A percentile compares a stretch with the other conserved stretches of the same genome.
phyloP scores from a whole-genome alignment of 208 protist genomes.

The Leishmania major region DNA sequence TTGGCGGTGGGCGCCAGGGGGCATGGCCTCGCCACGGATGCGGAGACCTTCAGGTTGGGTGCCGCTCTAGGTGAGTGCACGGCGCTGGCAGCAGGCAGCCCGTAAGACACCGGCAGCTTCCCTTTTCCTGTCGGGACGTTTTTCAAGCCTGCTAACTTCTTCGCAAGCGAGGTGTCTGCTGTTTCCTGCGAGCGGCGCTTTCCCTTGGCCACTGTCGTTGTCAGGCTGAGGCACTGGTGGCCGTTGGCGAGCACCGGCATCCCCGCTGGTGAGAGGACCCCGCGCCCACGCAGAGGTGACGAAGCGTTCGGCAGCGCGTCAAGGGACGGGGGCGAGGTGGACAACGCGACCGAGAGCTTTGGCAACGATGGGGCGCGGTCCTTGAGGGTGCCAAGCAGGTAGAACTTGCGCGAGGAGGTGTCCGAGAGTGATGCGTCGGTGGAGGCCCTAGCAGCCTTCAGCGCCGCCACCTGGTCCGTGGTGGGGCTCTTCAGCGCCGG shows the following conservation, averaged over 20 bases:
- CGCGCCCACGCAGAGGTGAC: background rate
- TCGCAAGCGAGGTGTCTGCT: conserved; percentile 13
- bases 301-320: conserved; percentile 1
- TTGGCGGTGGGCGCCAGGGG: background rate
- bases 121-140: conserved; percentile 28
- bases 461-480: background rate
- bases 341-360: conserved; percentile 1
- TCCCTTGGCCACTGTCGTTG: background rate
- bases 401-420: conserved; percentile 36
- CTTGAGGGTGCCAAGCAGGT: conserved; percentile 24
- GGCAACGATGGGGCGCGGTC: background rate
- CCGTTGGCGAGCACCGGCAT: conserved; percentile 7
- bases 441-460: conserved; percentile 12
- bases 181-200: conserved; percentile 23
- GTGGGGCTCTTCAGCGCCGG: conserved; percentile 28
- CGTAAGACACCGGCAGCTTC: conserved; percentile 7
- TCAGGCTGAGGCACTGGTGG: background rate
- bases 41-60: background rate
- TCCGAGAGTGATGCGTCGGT: conserved; percentile 21
- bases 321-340: conserved; percentile 1
- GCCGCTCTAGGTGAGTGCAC: conserved; percentile 1
- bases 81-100: conserved; percentile 2
- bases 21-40: conserved; percentile 1
- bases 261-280: background rate
- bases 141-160: conserved; percentile 28